Conservation (phyloP, 2,329 filamentous ascomycete species). For the Graphilbum fragrans region DNA sequence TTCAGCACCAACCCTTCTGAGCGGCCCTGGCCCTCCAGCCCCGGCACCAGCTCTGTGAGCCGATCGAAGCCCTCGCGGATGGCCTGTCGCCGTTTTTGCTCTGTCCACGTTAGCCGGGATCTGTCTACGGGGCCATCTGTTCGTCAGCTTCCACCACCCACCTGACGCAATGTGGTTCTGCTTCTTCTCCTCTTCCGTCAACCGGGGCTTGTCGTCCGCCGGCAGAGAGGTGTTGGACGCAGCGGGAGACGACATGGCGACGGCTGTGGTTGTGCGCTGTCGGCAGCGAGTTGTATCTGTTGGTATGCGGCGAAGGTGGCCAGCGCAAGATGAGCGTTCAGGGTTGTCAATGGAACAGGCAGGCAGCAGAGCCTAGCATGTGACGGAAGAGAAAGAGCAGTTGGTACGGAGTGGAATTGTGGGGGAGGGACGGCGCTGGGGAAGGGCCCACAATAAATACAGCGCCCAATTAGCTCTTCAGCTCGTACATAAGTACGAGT, state of each 20-base stretch:
- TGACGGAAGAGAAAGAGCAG: too few relatives aligned
- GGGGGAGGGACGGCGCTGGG: too few relatives aligned
- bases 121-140: background rate
- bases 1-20: constrained; percentile 78
- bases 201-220: constrained; percentile 17
- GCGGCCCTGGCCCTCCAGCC: constrained; percentile 68
- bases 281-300: too few relatives aligned
- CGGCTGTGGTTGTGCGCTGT: background rate
- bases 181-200: constrained; percentile 27
- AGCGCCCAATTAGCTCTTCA: too few relatives aligned
- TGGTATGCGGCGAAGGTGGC: too few relatives aligned
- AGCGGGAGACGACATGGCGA: background rate
- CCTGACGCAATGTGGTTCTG: constrained; percentile 23
- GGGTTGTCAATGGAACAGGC: too few relatives aligned
- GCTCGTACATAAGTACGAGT: too few relatives aligned
- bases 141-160: constrained; percentile 6
- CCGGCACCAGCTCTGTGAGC: constrained; percentile 68
- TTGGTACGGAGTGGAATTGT: too few relatives aligned
- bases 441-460: too few relatives aligned
- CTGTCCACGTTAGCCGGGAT: constrained; percentile 9
- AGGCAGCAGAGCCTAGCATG: too few relatives aligned
- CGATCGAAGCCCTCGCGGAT: constrained; percentile 78
- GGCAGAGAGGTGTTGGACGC: background rate
- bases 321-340: too few relatives aligned
- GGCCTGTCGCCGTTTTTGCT: constrained; percentile 31